Percentiles rank a stretch among this genome's conserved stretches.
phyloP scores from a whole-genome alignment of 2,329 filamentous ascomycete genomes.

The Dactylonectria macrodidyma region DNA sequence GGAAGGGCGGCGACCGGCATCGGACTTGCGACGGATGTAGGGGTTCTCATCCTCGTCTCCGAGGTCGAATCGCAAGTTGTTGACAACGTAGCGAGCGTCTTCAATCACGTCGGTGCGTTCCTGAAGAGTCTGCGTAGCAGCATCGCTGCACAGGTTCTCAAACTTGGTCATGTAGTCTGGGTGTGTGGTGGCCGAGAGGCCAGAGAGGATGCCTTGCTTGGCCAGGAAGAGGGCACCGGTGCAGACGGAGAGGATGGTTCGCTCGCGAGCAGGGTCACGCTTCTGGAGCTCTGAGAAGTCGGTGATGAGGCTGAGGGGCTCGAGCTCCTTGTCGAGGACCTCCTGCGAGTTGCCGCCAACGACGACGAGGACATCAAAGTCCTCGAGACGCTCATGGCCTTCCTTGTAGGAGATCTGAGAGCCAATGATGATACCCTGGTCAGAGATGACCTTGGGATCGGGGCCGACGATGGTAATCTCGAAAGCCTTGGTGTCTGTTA shows the following conservation, averaged over 20 bases:
- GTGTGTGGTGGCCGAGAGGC: constrained; percentile 86
- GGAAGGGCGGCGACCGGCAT: constrained; percentile 73
- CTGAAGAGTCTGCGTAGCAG: constrained; percentile 76
- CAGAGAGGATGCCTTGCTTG: constrained; percentile 82
- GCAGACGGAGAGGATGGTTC: constrained; percentile 85
- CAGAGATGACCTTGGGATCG: constrained; percentile 69
- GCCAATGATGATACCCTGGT: constrained; percentile 78
- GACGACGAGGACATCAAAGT: constrained; percentile 86
- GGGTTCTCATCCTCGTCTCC: constrained; percentile 87
- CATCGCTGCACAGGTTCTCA: constrained; percentile 85
- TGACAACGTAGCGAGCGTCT: constrained; percentile 87
- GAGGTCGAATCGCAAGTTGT: constrained; percentile 90
- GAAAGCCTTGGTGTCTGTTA: constrained; percentile 69
- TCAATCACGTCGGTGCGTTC: constrained; percentile 89
- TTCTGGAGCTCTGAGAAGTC: constrained; percentile 86
- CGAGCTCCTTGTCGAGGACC: constrained; percentile 76
- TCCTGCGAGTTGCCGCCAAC: constrained; percentile 78
- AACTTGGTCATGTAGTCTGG: constrained; percentile 85
- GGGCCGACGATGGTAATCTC: constrained; percentile 69
- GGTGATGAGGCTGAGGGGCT: constrained; percentile 80
- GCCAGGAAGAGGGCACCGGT: constrained; percentile 85
- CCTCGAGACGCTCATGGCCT: constrained; percentile 79
- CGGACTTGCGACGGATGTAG: constrained; percentile 83
- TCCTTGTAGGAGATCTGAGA: constrained; percentile 86
- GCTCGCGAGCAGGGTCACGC: constrained; percentile 83